phyloP scores from a whole-genome alignment of 2,329 filamentous ascomycete genomes.

The Xylariaceae sp. region DNA sequence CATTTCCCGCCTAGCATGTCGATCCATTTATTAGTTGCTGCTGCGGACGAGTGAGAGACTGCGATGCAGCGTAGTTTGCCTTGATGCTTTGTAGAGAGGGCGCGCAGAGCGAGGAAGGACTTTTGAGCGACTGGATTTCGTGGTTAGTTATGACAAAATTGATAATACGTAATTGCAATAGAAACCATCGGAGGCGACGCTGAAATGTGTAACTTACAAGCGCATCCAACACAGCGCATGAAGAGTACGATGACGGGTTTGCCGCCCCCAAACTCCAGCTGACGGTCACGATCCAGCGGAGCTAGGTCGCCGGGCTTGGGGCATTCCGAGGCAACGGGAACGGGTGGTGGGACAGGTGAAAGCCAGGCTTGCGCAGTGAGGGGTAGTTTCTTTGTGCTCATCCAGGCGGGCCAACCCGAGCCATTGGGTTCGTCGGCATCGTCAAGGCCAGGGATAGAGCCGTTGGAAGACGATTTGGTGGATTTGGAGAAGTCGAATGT shows the following conservation, averaged over 20 bases:
- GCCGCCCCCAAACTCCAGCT: constrained; percentile 43
- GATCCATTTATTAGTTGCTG: constrained; percentile 54
- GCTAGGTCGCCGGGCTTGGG: constrained; percentile 48
- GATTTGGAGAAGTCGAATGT: constrained; percentile 43
- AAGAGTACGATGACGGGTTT: constrained; percentile 49
- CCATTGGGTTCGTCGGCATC: constrained; percentile 27
- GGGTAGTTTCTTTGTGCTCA: constrained; percentile 48
- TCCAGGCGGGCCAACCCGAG: constrained; percentile 42
- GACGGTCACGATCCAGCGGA: constrained; percentile 45
- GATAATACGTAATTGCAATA: constrained; percentile 4
- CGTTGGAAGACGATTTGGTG: constrained; percentile 20
- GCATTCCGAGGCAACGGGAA: constrained; percentile 40
- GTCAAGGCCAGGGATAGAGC: constrained; percentile 29
- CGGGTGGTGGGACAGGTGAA: constrained; percentile 49
- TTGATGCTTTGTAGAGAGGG: constrained; percentile 51
- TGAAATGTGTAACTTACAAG: constrained; percentile 41
- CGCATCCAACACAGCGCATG: constrained; percentile 54
- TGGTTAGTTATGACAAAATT: constrained; percentile 3
- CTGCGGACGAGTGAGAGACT: constrained; percentile 56
- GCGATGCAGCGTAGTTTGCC: constrained; percentile 53
- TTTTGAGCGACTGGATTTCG: constrained; percentile 50
- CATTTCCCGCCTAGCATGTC: constrained; percentile 57
- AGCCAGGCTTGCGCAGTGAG: constrained; percentile 55
- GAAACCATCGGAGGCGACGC: neutral
- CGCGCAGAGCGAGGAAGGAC: constrained; percentile 54